Percentiles rank a stretch among this genome's conserved stretches.
phyloP scores from a whole-genome alignment of 2,329 filamentous ascomycete species.

The Calonectria crousiana region DNA sequence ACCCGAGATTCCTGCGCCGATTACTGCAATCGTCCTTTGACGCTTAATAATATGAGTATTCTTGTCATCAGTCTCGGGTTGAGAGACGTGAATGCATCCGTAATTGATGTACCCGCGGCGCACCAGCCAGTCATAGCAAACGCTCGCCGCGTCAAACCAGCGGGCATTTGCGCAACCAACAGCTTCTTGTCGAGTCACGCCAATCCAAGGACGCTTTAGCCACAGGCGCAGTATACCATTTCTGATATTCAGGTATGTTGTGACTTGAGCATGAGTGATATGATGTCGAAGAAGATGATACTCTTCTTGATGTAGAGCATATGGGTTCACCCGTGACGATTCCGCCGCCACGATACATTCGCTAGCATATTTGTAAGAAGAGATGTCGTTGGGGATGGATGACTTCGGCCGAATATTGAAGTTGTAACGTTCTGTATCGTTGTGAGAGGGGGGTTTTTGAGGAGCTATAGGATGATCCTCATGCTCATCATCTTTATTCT shows the following conservation, averaged over 20 bases:
- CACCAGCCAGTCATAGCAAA: constrained; percentile 93
- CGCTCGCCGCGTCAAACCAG: constrained; percentile 89
- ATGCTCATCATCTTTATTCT: constrained; percentile 37
- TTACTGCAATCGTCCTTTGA: constrained; percentile 82
- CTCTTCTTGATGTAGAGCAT: constrained; percentile 86
- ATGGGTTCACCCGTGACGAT: constrained; percentile 89
- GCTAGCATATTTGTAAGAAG: constrained; percentile 83
- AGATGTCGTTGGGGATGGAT: constrained; percentile 83
- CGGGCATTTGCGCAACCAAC: constrained; percentile 89
- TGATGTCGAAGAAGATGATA: constrained; percentile 84
- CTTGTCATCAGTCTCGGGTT: constrained; percentile 57
- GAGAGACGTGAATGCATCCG: constrained; percentile 80
- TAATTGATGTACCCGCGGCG: constrained; percentile 97
- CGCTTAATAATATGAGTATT: constrained; percentile 54
- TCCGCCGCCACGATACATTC: constrained; percentile 93
- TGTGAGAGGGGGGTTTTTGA: constrained; percentile 42
- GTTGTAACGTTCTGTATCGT: constrained; percentile 51
- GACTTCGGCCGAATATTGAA: constrained; percentile 79
- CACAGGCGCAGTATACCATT: constrained; percentile 94
- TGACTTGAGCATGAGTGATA: constrained; percentile 90
- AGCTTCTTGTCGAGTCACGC: constrained; percentile 86
- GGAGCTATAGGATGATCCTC: constrained; percentile 31
- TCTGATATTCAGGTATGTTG: constrained; percentile 94
- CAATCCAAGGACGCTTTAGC: constrained; percentile 86
- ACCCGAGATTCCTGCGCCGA: constrained; percentile 95